These are phyloP conservation scores for Nemania sp. DNA, from an alignment of 2,329 filamentous ascomycete genomes.

Conservation along the genomic window DNA sequence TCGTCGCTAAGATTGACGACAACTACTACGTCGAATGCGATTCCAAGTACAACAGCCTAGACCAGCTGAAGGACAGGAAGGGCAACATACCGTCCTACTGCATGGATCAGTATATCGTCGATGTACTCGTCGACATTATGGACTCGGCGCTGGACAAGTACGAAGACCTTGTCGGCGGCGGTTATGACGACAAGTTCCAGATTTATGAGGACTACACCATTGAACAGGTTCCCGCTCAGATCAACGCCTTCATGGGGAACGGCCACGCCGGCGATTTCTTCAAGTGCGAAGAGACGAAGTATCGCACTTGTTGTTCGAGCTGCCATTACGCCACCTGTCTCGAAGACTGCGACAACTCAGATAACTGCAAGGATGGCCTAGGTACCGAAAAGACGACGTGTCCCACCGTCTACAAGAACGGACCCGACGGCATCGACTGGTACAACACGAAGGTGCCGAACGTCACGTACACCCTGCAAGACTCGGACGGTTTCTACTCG, in stretches of 20 bases:
- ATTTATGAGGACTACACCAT: conserved; percentile 24
- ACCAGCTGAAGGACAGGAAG: conserved; percentile 5
- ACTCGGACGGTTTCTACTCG: conserved; percentile 26
- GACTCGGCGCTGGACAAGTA: conserved; percentile 21
- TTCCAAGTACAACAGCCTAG: neutral
- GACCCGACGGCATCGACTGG: conserved; percentile 2
- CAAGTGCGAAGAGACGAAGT: conserved; percentile 16
- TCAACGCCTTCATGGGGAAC: conserved; percentile 27
- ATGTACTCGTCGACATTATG: conserved; percentile 16
- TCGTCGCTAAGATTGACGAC: conserved; percentile 11
- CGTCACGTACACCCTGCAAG: conserved; percentile 26
- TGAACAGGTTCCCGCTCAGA: conserved; percentile 17
- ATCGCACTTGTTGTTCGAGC: conserved; percentile 16
- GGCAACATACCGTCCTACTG: conserved; percentile 8
- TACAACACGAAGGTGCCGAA: conserved; percentile 14
- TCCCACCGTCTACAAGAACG: conserved; percentile 7
- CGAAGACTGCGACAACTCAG: conserved; percentile 14
- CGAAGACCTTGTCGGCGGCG: conserved; percentile 26
- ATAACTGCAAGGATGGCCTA: conserved; percentile 9
- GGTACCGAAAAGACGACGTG: conserved; percentile 10
- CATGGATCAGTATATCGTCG: conserved; percentile 21
- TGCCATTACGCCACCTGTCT: conserved; percentile 10
- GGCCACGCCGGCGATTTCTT: conserved; percentile 30
- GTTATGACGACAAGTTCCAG: conserved; percentile 36
- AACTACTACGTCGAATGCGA: conserved; percentile 4